Base-by-base conservation (phyloP, 805 yeast genomes). In the Candida piceae region DNA sequence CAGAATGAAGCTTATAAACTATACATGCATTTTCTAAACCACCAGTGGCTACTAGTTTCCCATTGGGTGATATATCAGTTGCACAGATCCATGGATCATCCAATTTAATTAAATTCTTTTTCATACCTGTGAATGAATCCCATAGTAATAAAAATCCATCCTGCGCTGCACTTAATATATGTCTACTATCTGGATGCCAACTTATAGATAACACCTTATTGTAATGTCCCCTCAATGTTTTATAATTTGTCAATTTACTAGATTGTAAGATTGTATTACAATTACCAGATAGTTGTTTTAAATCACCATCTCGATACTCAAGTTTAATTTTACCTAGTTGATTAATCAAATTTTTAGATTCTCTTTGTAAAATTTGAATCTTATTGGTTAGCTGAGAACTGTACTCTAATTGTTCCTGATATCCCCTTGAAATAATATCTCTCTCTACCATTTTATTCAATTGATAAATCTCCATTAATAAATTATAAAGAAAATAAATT, bases 111-210 rank as follows among this genome's bases (percentile, higher is more conserved):
- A 87, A 86, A 37, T 78, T 76, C 37, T 73, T 64, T 52, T 88
- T 89, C 44, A 74, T 64, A 3, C 88, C 89, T 0, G 85, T 73
- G 4, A 71, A 63, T 0, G 86, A 70, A 56, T 88, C 90, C 96
- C 97, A 89, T 16, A 85, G 59, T 26, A 89, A 67, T 66, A 87
- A 66, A 52, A 76, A 83, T 2, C 95, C 96, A 59, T 89, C 97
- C 55, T 85, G 95, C 18, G 90, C 80, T 0, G 86, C 87, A 34
- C 87, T 75, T 7, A 87, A 58, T 2, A 88, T 52, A 31, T 69
- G 70, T 31, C 62, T 58, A n/a, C 80, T 80, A 52, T 84, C 82
- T 1, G 66, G 55, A 36, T 78, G 71, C 94, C 96, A 84, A 35
- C 76, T 66, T 39, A 84, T 64, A 40, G 78, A 76, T 7, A 80